Percentiles rank a stretch among this genome's conserved stretches.
Conservation (phyloP, 345 rosid species). For the Ceriops decandra region DNA sequence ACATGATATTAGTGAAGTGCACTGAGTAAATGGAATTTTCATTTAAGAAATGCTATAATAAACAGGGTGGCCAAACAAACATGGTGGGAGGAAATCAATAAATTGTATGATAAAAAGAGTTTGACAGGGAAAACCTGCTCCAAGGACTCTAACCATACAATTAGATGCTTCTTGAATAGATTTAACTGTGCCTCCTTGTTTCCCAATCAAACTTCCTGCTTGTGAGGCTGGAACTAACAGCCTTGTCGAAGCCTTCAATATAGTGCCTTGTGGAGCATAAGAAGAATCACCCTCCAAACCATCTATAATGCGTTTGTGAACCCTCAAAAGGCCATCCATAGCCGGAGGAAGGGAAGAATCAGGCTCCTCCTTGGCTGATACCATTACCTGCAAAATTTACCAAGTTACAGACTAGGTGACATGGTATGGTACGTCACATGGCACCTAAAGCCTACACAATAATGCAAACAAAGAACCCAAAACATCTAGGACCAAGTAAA, state of each 20-base stretch:
- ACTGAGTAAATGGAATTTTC: too few species aligned
- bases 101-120: background rate
- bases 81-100: background rate
- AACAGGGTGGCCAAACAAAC: background rate
- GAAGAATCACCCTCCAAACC: conserved; percentile 87
- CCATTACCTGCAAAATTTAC: conserved; percentile 64
- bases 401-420: background rate
- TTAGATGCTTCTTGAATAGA: conserved; percentile 84
- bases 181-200: conserved; percentile 94
- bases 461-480: background rate
- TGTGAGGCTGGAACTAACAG: conserved; percentile 94
- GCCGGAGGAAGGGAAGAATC: conserved; percentile 92
- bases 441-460: background rate
- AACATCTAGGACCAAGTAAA: background rate
- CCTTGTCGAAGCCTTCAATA: conserved; percentile 86
- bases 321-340: conserved; percentile 92
- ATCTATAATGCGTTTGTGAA: conserved; percentile 87
- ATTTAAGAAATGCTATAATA: too few species aligned
- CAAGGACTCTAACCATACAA: conserved; percentile 93
- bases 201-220: conserved; percentile 98
- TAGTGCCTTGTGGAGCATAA: conserved; percentile 44
- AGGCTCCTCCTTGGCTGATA: conserved; percentile 97
- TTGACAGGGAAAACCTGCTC: conserved; percentile 52
- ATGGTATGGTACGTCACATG: background rate
- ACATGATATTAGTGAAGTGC: too few species aligned